These are phyloP conservation scores for Coelastrella sp. DNA, from an alignment of 139 green algal species.

Conservation along the genomic window DNA sequence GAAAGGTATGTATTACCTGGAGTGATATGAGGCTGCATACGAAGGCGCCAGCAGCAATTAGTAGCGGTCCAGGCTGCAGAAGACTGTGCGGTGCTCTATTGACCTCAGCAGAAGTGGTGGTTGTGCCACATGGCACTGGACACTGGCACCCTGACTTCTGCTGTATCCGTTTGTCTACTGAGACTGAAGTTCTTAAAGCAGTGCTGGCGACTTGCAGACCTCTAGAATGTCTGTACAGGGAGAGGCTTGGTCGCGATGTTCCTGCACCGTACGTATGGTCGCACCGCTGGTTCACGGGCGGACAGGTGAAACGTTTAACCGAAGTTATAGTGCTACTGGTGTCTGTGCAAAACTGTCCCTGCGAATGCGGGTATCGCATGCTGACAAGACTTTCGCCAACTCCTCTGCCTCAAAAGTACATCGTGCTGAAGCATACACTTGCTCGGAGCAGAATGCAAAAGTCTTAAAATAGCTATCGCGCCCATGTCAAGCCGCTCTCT, in stretches of 20 bases:
- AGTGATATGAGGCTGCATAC: conserved; percentile 33
- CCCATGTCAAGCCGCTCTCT: too few relatives aligned
- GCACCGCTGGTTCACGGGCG: too few relatives aligned
- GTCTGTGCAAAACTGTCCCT: background rate
- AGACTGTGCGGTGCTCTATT: background rate
- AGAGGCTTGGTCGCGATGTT: too few relatives aligned
- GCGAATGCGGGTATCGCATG: background rate
- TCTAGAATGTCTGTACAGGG: too few relatives aligned
- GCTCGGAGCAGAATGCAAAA: too few relatives aligned
- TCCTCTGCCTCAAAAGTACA: too few relatives aligned
- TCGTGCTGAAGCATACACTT: too few relatives aligned
- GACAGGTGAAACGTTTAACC: too few relatives aligned
- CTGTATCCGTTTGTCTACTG: background rate
- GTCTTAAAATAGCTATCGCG: too few relatives aligned
- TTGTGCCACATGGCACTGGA: background rate
- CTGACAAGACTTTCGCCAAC: background rate
- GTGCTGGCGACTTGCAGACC: too few relatives aligned
- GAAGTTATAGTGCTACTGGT: too few relatives aligned
- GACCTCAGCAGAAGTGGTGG: background rate
- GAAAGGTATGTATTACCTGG: background rate
- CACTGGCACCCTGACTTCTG: background rate
- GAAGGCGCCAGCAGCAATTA: conserved; percentile 2
- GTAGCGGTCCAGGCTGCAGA: background rate
- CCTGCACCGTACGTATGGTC: too few relatives aligned
- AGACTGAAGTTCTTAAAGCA: background rate